Evolutionary conservation across 352 stramenopile species (phyloP), one percentile per base, ranked within the genome.

Genomic region (Peronospora destructor): DNA sequence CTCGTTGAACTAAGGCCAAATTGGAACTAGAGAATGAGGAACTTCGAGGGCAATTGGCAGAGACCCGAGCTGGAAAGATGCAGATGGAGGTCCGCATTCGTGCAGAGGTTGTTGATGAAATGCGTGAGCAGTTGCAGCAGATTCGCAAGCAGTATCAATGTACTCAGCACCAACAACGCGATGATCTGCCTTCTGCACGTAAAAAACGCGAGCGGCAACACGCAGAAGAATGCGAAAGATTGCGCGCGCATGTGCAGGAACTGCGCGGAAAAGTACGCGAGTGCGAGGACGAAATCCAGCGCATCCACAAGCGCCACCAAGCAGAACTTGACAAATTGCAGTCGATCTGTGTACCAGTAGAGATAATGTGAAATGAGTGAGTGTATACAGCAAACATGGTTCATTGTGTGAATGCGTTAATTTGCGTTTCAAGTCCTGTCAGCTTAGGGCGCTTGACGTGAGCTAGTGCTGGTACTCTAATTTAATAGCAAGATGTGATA

Each of bases 251-350:
- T 30, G 67, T 93, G 17, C 59, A 74, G 3, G 64, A 82, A 46
- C 50, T 88, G 9, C 77, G 83, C 46, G 64, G 81, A 47, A 84
- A 87, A 52, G 61, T 87, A 4, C 61, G 48, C 19, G 81, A 91
- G 47, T 87, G 77, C 23, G 81, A 91, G 48, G 81, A 91, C n/a
- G 81, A 91, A 59, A 91, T 91, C 36, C 68, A 73, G 44, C 73
- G 81, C 30, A 84, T 87, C 14, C 70, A 88, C 30, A 69, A 65
- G 35, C 80, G 80, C 4, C 73, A 91, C 19, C 56, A 64, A 56
- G 49, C 51, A 38, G 58, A 74, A 47, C 34, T 74, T 14, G 52
- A 64, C 28, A 62, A 66, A 54, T 54, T 66, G 48, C 56, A 70
- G 23, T 38, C 56, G 4, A 45, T 47, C 9, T 9, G 49, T 63